A percentile compares a stretch with the other conserved stretches of the same genome.
phyloP scores from a whole-genome alignment of 768 basidiomycete species.

The Exidia glandulosa region DNA sequence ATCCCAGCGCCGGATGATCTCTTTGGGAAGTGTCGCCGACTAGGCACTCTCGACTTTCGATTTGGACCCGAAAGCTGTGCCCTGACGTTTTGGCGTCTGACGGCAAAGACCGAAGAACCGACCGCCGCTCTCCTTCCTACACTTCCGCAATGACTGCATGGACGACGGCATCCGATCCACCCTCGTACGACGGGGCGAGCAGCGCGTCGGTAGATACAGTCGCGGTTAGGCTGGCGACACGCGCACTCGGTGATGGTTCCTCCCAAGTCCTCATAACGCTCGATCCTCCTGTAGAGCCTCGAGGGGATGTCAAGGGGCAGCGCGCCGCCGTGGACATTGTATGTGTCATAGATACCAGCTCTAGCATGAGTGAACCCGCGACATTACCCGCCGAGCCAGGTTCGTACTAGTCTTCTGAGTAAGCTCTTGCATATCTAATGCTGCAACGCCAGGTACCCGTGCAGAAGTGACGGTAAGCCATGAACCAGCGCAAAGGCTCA shows the following conservation, averaged over 20 bases:
- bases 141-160: neutral
- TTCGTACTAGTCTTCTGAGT: neutral
- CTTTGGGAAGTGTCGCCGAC: too few relatives aligned
- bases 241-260: neutral
- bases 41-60: too few relatives aligned
- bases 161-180: neutral
- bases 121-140: too few relatives aligned
- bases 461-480: neutral
- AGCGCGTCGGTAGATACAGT: too few relatives aligned
- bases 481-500: too few relatives aligned
- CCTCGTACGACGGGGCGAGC: neutral
- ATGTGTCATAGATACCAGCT: slow-evolving; percentile 8
- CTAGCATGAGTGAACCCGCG: slow-evolving; percentile 7
- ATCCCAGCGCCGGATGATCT: too few relatives aligned
- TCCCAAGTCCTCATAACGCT: neutral
- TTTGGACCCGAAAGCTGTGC: too few relatives aligned
- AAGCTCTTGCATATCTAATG: neutral
- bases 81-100: too few relatives aligned
- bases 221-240: neutral
- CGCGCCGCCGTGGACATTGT: slow-evolving; percentile 8
- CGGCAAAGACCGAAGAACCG: too few relatives aligned
- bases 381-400: slow-evolving; percentile 7
- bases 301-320: neutral
- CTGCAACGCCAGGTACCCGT: neutral
- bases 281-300: neutral